These are phyloP conservation scores for Herpetomonas samuelpessoai DNA, from an alignment of 208 protist genomes.

Conservation along the genomic window DNA sequence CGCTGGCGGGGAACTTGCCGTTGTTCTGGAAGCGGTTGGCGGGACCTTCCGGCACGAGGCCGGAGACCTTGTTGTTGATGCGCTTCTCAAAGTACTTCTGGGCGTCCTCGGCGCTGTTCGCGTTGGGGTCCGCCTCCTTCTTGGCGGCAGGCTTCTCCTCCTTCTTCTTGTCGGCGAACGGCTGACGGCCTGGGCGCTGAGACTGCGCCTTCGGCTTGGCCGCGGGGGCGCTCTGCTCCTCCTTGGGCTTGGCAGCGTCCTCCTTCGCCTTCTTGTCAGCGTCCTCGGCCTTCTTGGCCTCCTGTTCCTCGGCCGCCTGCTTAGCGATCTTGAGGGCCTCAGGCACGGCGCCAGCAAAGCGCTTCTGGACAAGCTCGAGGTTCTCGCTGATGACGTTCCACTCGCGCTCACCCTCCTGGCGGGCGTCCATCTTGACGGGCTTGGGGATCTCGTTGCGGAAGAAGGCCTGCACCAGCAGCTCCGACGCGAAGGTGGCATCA, in stretches of 20 bases:
- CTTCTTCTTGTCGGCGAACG: slow-evolving; percentile 9
- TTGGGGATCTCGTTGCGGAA: slow-evolving; percentile 23
- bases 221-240: no score
- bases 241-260: neutral
- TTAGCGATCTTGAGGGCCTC: slow-evolving; percentile 2
- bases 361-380: slow-evolving; percentile 13
- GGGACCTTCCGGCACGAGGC: slow-evolving; percentile 22
- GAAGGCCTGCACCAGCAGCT: slow-evolving; percentile 30
- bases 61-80: slow-evolving; percentile 20
- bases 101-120: slow-evolving; percentile 6
- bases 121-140: neutral
- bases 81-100: slow-evolving; percentile 26
- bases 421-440: slow-evolving; percentile 20
- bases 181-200: neutral
- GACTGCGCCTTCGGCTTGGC: no score
- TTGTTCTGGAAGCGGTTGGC: slow-evolving; percentile 24
- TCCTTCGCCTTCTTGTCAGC: slow-evolving; percentile 13
- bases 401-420: slow-evolving; percentile 14
- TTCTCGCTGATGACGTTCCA: slow-evolving; percentile 35
- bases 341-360: slow-evolving; percentile 13
- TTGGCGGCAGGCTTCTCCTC: no score
- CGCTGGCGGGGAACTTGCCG: slow-evolving; percentile 38
- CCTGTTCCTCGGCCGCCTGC: slow-evolving; percentile 11
- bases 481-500: slow-evolving; percentile 34
- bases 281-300: slow-evolving; percentile 22